phyloP scores from a whole-genome alignment of 331 rosid species.

The Acacia pycnantha region DNA sequence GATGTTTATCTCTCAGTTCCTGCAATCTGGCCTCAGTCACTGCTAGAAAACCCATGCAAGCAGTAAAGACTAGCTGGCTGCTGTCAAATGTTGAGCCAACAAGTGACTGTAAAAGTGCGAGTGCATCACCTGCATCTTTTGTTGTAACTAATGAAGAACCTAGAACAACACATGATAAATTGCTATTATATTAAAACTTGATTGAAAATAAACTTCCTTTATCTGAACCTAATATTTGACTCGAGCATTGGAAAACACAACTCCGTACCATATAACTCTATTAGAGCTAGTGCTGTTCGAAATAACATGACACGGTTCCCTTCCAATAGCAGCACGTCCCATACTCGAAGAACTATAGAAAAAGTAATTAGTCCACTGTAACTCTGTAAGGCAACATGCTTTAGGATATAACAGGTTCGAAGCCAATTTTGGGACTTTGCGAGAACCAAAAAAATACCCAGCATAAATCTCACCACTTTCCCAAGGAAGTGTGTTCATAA shows the following conservation, averaged over 20 bases:
- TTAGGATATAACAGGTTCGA: constrained; percentile 22
- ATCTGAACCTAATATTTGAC: constrained; percentile 21
- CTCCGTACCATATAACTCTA: constrained; percentile 83
- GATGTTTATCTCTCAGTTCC: constrained; percentile 75
- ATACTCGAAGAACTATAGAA: constrained; percentile 74
- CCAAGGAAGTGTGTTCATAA: constrained; percentile 92
- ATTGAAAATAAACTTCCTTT: constrained; percentile 20
- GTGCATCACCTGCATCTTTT: constrained; percentile 92
- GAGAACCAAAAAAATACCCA: background rate
- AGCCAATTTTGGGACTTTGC: constrained; percentile 8
- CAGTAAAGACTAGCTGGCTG: constrained; percentile 90
- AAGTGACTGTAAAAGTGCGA: constrained; percentile 79
- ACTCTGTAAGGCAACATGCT: constrained; percentile 32
- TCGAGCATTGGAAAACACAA: constrained; percentile 20
- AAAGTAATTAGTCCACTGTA: constrained; percentile 29
- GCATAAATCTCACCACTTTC: constrained; percentile 76
- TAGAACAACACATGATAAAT: constrained; percentile 32
- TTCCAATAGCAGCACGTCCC: constrained; percentile 93
- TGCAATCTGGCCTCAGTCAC: constrained; percentile 76
- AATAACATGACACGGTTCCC: constrained; percentile 96
- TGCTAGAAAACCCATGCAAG: constrained; percentile 88
- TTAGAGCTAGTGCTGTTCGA: constrained; percentile 85
- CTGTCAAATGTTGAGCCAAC: constrained; percentile 91
- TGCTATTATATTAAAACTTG: background rate
- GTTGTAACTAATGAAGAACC: constrained; percentile 79